Base-by-base conservation (phyloP, 257 asterid species). In the Agastache rugosa region DNA sequence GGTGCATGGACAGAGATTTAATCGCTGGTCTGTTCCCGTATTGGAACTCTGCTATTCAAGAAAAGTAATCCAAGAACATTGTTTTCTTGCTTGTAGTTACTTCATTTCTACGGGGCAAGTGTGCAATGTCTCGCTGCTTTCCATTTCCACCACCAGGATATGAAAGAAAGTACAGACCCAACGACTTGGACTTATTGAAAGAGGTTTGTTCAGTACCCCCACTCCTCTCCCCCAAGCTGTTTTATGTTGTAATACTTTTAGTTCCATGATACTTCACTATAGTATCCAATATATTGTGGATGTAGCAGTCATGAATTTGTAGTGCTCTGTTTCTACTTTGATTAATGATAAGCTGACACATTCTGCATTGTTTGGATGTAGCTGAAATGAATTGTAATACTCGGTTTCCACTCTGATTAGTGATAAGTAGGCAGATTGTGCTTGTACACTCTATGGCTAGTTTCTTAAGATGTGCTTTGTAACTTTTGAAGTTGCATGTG, bases 71-170 rank as follows among this genome's bases (percentile, higher is more conserved):
- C 75, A 71, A 83, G 88, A 72, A 75, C 74, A 73, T 74, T 54
- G 67, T 76, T 77, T 72, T 73, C 74, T 76, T 58, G 71, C 67
- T 19, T 51, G 47, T 75, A 55, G 55, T 63, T 65, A 56, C 80
- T 81, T 81, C 50, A 34, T 60, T 42, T 71, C 16, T 71, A 39
- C 61, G 72, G 68, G 78, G 75, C 63, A 82, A 85, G 76, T 72
- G 86, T 86, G 88, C 92, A 84, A 93, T 93, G 98, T 93, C 98
- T 79, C 98, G 97, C 83, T 93, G 98, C 89, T 91, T 89, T 81
- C 96, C 96, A 15, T 93, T 91, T 89, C 96, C 97, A 73, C 98
- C 97, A 63, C 92, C 93, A 14, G 98, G 97, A 84, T 92, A 92
- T 83, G 93, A 88, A 81, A 88, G 85, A 85, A 74, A 90, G 87